phyloP scores from a whole-genome alignment of 1,284 basidiomycete genomes.

The Cutaneotrichosporon dermatis region DNA sequence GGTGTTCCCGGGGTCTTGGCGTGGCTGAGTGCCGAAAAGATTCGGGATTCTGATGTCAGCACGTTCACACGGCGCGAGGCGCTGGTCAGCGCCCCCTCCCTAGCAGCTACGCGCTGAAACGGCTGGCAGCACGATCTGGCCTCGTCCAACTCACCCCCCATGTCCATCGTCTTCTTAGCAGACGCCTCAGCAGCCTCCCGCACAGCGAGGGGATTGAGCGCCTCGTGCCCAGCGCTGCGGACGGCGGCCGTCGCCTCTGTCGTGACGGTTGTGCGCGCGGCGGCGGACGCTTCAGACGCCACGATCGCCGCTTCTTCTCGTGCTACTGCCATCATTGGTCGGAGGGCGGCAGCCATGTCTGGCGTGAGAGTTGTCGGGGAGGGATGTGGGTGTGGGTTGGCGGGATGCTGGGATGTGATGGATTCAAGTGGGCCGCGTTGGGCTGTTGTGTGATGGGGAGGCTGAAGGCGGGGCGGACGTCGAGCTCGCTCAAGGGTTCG shows the following conservation, averaged over 20 bases:
- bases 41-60: constrained; percentile 5
- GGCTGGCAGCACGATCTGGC: background rate
- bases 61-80: background rate
- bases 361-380: background rate
- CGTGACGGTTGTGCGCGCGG: constrained; percentile 26
- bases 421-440: no score
- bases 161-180: constrained; percentile 23
- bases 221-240: constrained; percentile 21
- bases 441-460: no score
- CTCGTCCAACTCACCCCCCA: constrained; percentile 7
- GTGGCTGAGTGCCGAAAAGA: constrained; percentile 4
- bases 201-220: constrained; percentile 34
- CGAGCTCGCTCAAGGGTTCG: no score
- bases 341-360: constrained; percentile 24
- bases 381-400: background rate
- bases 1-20: background rate
- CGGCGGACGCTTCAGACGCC: constrained; percentile 27
- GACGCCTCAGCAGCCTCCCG: constrained; percentile 34
- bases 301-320: constrained; percentile 38
- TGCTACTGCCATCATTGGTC: constrained; percentile 38
- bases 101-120: no score
- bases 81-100: no score
- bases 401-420: background rate
- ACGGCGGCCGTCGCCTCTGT: constrained; percentile 27
- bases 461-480: no score